Evolutionary conservation across 129 eudicot genomes (phyloP), one percentile per base, ranked within the genome.

Genomic region (Chrysanthemum seticuspe): DNA sequence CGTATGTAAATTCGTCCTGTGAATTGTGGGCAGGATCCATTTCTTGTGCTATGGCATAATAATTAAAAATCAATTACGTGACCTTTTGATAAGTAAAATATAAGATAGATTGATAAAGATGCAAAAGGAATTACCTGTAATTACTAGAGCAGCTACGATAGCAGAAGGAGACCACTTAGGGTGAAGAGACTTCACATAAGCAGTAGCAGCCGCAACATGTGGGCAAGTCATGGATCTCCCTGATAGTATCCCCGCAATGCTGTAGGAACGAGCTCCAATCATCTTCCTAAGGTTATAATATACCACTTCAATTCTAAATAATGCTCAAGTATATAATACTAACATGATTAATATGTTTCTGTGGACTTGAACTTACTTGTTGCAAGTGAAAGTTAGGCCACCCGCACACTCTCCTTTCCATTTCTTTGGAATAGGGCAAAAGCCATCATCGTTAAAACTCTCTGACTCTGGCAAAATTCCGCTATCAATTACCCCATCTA

Each of bases 401-500:
- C 83, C 84, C 1, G 61, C 29, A 50, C 90, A 85, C 14, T 12
- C 80, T 10, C 90, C 87, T 70, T 82, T 82, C 90, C 90, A 85
- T 69, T 83, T 85, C 59, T 48, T 65, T 1, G 87, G 87, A 49
- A 61, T 57, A 57, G 83, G 87, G 0, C 85, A 76, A 10, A 82
- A n/a, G 8, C 80, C 83, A 49, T 76, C 9, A 45, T 82, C 87
- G 4, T 13, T 31, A 52, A 85, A 85, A 61, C 90, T 82, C 54
- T 76, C 74, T 2, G 87, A 79, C 23, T 82, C 87, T 0, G 87
- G 85, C 87, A 83, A 85, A 8, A 85, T 76, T 53, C 87, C 90
- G 16, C 74, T 50, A 71, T 85, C 90, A 13, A 82, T 65, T 25
- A 81, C 84, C 53, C 63, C 84, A 3, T 85, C 77, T 61, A 10